These are phyloP conservation scores for Lasiodiplodia theobromae DNA, from an alignment of 2,329 filamentous ascomycete genomes.

Conservation along the genomic window DNA sequence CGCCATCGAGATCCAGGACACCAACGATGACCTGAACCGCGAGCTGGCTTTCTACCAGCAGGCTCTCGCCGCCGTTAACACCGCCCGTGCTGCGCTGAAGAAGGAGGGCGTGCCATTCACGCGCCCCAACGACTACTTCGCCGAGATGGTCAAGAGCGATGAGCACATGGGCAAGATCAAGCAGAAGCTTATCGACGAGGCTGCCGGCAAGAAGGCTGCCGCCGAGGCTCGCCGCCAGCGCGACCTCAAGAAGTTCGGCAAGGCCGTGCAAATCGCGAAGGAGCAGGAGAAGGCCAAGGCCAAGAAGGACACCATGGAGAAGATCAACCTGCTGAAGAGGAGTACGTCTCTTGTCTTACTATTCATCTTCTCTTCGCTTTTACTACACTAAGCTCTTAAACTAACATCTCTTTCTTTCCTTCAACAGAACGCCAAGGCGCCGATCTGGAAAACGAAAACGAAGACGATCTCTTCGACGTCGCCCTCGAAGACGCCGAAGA, in stretches of 20 bases:
- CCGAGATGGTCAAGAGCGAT: conserved; percentile 95
- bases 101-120: conserved; percentile 86
- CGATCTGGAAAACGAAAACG: conserved; percentile 69
- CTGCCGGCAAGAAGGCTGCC: conserved; percentile 88
- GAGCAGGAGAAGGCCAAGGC: conserved; percentile 91
- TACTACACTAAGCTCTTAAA: conserved; percentile 8
- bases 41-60: conserved; percentile 95
- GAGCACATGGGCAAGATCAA: conserved; percentile 98
- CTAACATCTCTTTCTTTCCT: conserved; percentile 33
- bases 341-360: conserved; percentile 67
- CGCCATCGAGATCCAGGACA: conserved; percentile 77
- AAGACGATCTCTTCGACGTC: conserved; percentile 90
- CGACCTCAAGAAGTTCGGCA: conserved; percentile 98
- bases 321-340: conserved; percentile 93
- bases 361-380: neutral
- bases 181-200: conserved; percentile 89
- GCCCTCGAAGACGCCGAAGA: conserved; percentile 75
- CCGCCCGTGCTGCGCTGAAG: conserved; percentile 76
- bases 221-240: conserved; percentile 89
- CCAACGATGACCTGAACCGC: conserved; percentile 89
- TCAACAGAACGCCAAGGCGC: conserved; percentile 80
- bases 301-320: conserved; percentile 92
- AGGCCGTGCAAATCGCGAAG: conserved; percentile 96
- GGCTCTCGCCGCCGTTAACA: conserved; percentile 77
- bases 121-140: conserved; percentile 92